phyloP scores from a whole-genome alignment of 805 yeast genomes.

The Hanseniaspora osmophila region DNA sequence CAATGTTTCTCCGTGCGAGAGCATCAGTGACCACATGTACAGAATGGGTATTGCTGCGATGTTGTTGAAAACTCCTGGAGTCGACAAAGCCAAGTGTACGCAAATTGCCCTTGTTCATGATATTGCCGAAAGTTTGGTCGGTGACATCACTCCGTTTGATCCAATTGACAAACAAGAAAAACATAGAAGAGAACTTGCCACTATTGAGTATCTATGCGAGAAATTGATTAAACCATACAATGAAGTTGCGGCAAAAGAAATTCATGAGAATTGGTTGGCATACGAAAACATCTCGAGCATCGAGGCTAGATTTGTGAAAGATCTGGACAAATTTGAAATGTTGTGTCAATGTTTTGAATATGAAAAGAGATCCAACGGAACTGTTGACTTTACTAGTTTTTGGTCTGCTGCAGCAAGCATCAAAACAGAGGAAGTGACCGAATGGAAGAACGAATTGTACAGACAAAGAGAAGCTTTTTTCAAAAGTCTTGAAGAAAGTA shows the following conservation, averaged over 20 bases:
- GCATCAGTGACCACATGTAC: slow-evolving; percentile 91
- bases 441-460: slow-evolving; percentile 49
- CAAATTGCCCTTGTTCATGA: slow-evolving; percentile 86
- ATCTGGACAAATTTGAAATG: slow-evolving; percentile 84
- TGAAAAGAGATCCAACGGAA: slow-evolving; percentile 48
- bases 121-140: slow-evolving; percentile 86
- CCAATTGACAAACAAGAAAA: slow-evolving; percentile 60
- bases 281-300: slow-evolving; percentile 71
- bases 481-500: neutral
- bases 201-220: slow-evolving; percentile 52
- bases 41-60: slow-evolving; percentile 77
- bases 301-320: slow-evolving; percentile 86
- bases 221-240: slow-evolving; percentile 54
- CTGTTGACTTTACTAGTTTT: slow-evolving; percentile 54
- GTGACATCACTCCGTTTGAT: slow-evolving; percentile 84
- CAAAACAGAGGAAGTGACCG: slow-evolving; percentile 56
- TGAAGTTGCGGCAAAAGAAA: slow-evolving; percentile 43
- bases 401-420: slow-evolving; percentile 46
- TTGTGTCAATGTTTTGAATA: slow-evolving; percentile 72
- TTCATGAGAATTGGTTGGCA: slow-evolving; percentile 67
- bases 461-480: slow-evolving; percentile 26
- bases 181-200: slow-evolving; percentile 61
- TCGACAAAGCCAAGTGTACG: slow-evolving; percentile 57
- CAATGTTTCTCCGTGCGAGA: slow-evolving; percentile 31
- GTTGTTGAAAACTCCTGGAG: slow-evolving; percentile 38